Evolutionary conservation across 1,139 yeast species (phyloP).

Genomic region (Arxiozyma slooffiae): DNA sequence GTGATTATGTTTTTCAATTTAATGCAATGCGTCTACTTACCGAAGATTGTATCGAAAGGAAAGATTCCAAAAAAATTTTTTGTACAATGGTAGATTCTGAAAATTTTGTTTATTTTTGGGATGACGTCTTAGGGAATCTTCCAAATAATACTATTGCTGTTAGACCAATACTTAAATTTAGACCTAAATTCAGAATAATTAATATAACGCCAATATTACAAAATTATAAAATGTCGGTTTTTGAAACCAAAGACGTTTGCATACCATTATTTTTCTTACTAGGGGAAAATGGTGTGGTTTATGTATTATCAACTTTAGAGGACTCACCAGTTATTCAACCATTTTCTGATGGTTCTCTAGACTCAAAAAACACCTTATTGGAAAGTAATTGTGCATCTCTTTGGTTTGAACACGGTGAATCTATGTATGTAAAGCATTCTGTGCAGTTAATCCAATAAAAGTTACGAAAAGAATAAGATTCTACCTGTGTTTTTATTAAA

Average conservation of each 20-base stretch:
- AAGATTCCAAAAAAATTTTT: not conserved
- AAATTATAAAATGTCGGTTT: not conserved
- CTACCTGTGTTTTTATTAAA: no score
- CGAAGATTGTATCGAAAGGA: not conserved
- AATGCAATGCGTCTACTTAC: not conserved
- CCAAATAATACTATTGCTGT: not conserved
- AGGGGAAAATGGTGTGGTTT: not conserved
- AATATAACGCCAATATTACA: not conserved
- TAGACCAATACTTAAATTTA: not conserved
- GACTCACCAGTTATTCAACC: not conserved
- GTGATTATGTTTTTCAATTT: not conserved
- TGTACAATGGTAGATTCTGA: constrained; percentile 1
- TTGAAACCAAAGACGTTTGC: not conserved
- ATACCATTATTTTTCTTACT: constrained; percentile 2
- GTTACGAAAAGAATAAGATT: not conserved
- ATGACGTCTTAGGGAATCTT: not conserved
- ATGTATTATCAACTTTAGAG: not conserved
- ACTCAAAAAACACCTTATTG: not conserved
- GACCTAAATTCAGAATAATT: not conserved
- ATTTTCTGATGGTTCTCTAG: not conserved
- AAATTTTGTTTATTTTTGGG: not conserved
- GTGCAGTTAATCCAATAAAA: not conserved
- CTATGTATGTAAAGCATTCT: not conserved
- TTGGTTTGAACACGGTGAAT: not conserved
- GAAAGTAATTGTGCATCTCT: not conserved